A percentile compares a stretch with the other conserved stretches of the same genome.
phyloP scores from a whole-genome alignment of 768 basidiomycete genomes.

The Vararia minispora region DNA sequence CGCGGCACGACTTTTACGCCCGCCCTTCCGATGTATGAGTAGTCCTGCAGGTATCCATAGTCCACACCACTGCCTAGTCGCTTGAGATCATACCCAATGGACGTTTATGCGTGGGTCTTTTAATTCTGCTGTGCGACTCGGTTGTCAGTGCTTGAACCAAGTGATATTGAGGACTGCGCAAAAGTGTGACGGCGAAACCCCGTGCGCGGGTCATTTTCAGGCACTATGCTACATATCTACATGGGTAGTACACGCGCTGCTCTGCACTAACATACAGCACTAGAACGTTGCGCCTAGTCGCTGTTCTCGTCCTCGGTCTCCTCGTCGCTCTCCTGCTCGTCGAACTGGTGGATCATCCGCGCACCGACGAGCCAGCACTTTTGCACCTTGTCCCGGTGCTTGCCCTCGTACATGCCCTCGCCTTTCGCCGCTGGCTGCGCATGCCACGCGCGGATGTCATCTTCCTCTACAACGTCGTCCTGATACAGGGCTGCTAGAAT shows the following conservation, averaged over 20 bases:
- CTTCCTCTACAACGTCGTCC: constrained; percentile 84
- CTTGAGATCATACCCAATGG: too few species aligned
- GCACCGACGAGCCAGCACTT: constrained; percentile 63
- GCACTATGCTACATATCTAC: too few species aligned
- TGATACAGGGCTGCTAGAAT: constrained; percentile 84
- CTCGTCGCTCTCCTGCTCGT: constrained; percentile 59
- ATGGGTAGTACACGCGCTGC: constrained; percentile 8
- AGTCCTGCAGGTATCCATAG: too few species aligned
- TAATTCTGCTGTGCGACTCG: too few species aligned
- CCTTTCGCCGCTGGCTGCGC: constrained; percentile 42
- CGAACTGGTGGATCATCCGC: constrained; percentile 72
- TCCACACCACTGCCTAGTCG: too few species aligned
- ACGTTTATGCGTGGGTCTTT: too few species aligned
- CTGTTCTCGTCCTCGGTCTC: constrained; percentile 23
- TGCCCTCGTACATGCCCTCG: constrained; percentile 29
- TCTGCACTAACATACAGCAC: not conserved
- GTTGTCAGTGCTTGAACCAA: too few species aligned
- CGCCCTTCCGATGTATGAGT: too few species aligned
- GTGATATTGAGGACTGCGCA: too few species aligned
- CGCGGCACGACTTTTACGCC: too few species aligned
- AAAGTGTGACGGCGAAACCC: too few species aligned
- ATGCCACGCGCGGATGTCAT: constrained; percentile 87
- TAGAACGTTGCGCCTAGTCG: constrained; percentile 9
- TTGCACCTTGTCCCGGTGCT: constrained; percentile 41
- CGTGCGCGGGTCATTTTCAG: too few species aligned